Evolutionary conservation across 768 basidiomycete genomes (phyloP).

Genomic region (Boletus rubroflammeus): DNA sequence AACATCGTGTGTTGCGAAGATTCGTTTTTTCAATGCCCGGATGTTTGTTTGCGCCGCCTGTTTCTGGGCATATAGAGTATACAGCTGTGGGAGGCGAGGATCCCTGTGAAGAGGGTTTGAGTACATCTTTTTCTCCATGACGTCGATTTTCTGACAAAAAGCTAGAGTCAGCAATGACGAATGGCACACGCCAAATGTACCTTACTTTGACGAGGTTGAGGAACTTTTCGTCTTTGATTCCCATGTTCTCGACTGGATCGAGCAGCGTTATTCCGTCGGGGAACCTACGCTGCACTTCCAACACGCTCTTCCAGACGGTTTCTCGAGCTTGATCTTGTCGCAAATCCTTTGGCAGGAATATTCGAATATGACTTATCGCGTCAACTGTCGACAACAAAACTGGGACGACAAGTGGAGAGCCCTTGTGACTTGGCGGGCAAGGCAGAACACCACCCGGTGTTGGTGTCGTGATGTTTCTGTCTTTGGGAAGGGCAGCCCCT

Average conservation of each 20-base stretch:
- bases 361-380: conserved; percentile 79
- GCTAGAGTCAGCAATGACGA: not conserved
- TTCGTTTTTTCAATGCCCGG: conserved; percentile 77
- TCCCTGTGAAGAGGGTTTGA: conserved; percentile 77
- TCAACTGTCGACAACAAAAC: conserved; percentile 86
- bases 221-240: conserved; percentile 93
- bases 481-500: conserved; percentile 58
- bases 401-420: conserved; percentile 81
- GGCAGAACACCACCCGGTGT: conserved; percentile 74
- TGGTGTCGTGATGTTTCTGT: conserved; percentile 49
- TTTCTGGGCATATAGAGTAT: conserved; percentile 77
- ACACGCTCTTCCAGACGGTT: conserved; percentile 84
- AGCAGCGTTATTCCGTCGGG: conserved; percentile 82
- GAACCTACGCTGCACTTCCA: conserved; percentile 89
- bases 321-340: conserved; percentile 71
- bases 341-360: conserved; percentile 88
- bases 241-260: conserved; percentile 94
- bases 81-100: conserved; percentile 73
- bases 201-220: conserved; percentile 75
- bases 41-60: conserved; percentile 65
- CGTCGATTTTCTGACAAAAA: conserved; percentile 73
- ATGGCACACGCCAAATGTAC: not conserved
- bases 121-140: conserved; percentile 84
- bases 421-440: conserved; percentile 67
- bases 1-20: conserved; percentile 87